Percentiles rank a stretch among this genome's conserved stretches.
phyloP scores from a whole-genome alignment of 306 rosid genomes.

The Castanea crenata region DNA sequence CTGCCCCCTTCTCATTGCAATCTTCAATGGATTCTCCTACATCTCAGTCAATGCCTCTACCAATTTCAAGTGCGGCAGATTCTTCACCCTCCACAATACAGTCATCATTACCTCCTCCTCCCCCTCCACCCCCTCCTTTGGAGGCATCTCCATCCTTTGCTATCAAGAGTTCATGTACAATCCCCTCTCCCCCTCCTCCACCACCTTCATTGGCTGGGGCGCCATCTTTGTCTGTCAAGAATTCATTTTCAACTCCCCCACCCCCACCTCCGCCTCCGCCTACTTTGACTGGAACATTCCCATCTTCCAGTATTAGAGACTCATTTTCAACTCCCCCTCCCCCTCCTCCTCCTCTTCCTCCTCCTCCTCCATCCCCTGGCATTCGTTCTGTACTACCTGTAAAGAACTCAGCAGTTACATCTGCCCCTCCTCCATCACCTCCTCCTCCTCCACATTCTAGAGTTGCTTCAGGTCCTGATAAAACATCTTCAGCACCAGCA shows the following conservation, averaged over 20 bases:
- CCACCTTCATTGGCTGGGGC: conserved; percentile 20
- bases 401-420: not conserved
- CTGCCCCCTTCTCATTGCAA: conserved; percentile 26
- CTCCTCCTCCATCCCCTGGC: conserved; percentile 36
- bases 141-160: not conserved
- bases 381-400: conserved; percentile 6
- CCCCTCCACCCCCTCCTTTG: conserved; percentile 11
- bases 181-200: conserved; percentile 15
- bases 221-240: conserved; percentile 18
- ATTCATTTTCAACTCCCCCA: conserved; percentile 20
- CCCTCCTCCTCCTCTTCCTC: conserved; percentile 23
- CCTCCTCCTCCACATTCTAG: conserved; percentile 52
- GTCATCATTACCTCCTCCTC: conserved; percentile 24
- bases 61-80: conserved; percentile 21
- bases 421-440: conserved; percentile 62
- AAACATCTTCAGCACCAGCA: conserved; percentile 43
- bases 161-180: not conserved
- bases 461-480: conserved; percentile 28
- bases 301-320: conserved; percentile 23
- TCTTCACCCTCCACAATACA: conserved; percentile 20
- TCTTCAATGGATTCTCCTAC: conserved; percentile 34
- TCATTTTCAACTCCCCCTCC: conserved; percentile 30
- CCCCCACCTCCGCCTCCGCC: conserved; percentile 27
- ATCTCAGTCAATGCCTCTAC: conserved; percentile 14
- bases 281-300: conserved; percentile 23